Evolutionary conservation across 768 basidiomycete species (phyloP).

Genomic region (Lyophyllum atratum): DNA sequence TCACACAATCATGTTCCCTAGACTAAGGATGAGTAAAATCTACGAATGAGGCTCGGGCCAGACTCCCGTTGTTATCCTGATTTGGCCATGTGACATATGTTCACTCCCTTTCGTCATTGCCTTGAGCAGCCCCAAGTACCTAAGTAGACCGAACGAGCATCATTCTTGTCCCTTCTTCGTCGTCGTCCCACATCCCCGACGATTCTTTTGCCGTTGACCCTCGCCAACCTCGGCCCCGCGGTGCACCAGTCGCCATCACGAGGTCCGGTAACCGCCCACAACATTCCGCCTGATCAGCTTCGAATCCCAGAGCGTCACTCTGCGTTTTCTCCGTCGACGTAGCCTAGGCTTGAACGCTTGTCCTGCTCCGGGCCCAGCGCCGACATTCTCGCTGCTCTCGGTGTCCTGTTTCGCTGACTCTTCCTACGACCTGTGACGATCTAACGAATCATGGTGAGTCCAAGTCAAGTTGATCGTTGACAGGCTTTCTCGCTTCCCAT

Average conservation of each 20-base stretch:
- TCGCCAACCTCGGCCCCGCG: neutral
- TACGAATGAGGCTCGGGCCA: neutral
- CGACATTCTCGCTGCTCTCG: neutral
- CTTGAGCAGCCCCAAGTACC: neutral
- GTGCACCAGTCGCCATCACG: neutral
- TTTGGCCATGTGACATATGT: neutral
- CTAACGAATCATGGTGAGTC: conserved; percentile 20
- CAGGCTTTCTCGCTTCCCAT: conserved; percentile 1
- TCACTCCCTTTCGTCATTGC: neutral
- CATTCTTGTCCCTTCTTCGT: neutral
- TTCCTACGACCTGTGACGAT: conserved; percentile 9
- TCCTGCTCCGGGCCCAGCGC: neutral
- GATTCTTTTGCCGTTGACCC: neutral
- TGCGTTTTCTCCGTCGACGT: conserved; percentile 4
- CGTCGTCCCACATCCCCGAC: neutral
- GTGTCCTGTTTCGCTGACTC: neutral
- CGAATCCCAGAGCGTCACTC: conserved; percentile 8
- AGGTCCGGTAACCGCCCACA: neutral
- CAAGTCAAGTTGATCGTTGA: neutral
- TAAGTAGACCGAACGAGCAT: neutral
- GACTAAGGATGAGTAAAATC: neutral
- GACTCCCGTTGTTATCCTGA: conserved; percentile 1
- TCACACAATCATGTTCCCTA: neutral
- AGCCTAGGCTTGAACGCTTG: neutral
- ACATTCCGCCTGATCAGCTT: conserved; percentile 12